Percentiles rank a stretch among this genome's conserved stretches.
phyloP scores from a whole-genome alignment of 1,284 basidiomycete species.

The Malassezia sp. region DNA sequence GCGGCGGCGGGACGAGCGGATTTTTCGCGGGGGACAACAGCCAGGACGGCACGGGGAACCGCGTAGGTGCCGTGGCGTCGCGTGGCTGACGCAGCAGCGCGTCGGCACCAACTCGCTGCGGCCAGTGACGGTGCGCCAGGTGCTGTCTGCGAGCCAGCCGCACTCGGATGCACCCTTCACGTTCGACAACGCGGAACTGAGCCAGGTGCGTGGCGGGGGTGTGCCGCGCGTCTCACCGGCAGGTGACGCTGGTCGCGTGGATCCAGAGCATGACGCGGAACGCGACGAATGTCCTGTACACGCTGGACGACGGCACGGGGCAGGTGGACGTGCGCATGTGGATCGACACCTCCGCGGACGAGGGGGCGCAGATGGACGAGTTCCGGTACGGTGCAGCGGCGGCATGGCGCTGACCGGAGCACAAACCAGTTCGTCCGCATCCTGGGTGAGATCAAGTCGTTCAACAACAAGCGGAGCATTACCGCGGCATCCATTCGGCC shows the following conservation, averaged over 20 bases:
- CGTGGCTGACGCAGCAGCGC: conserved; percentile 11
- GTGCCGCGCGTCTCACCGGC: conserved; percentile 46
- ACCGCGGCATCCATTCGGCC: conserved; percentile 49
- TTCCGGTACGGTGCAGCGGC: conserved; percentile 23
- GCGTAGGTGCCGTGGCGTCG: conserved; percentile 11
- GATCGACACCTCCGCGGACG: conserved; percentile 59
- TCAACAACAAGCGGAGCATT: conserved; percentile 67
- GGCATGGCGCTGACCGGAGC: conserved; percentile 48
- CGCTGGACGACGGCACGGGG: conserved; percentile 79
- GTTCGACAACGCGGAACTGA: conserved; percentile 68
- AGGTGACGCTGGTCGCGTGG: conserved; percentile 64
- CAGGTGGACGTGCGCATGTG: conserved; percentile 77
- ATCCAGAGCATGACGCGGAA: conserved; percentile 61
- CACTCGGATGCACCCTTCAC: conserved; percentile 80
- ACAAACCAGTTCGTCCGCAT: conserved; percentile 71
- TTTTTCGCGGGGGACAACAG: conserved; percentile 23
- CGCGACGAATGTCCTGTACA: conserved; percentile 70
- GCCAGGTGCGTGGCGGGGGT: no score
- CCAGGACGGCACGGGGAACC: conserved; percentile 12
- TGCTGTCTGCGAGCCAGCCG: conserved; percentile 64
- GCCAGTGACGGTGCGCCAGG: conserved; percentile 73
- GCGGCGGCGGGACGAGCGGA: conserved; percentile 20
- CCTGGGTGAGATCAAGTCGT: conserved; percentile 76
- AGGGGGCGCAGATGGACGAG: conserved; percentile 47
- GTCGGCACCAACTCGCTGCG: conserved; percentile 52